A percentile compares a stretch with the other conserved stretches of the same genome.
Conservation (phyloP, 495 filamentous ascomycete species). For the Xylona heveae region DNA sequence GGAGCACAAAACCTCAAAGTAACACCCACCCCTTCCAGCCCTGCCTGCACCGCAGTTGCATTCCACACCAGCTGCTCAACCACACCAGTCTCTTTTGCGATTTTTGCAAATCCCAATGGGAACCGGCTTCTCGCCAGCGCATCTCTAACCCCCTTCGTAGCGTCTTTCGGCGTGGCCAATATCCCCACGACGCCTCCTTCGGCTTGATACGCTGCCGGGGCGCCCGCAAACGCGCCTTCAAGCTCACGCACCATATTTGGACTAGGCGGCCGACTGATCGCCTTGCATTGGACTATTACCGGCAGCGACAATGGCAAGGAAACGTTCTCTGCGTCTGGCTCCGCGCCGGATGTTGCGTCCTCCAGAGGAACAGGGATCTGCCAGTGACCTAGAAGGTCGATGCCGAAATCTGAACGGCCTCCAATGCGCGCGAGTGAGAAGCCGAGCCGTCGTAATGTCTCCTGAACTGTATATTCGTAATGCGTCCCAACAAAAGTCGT, state of each 20-base stretch:
- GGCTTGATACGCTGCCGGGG: conserved; percentile 45
- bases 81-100: conserved; percentile 20
- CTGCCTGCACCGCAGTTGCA: conserved; percentile 18
- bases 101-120: conserved; percentile 39
- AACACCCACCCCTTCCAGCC: conserved; percentile 9
- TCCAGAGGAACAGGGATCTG: conserved; percentile 25
- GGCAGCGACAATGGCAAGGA: conserved; percentile 17
- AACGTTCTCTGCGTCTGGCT: background rate
- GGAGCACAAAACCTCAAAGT: conserved; percentile 1
- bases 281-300: conserved; percentile 72
- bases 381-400: conserved; percentile 30
- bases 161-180: conserved; percentile 28
- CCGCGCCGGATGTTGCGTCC: background rate
- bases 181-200: conserved; percentile 38
- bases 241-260: conserved; percentile 63
- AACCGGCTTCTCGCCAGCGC: conserved; percentile 40
- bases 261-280: conserved; percentile 26
- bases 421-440: conserved; percentile 43
- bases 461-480: conserved; percentile 55
- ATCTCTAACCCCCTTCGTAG: conserved; percentile 38
- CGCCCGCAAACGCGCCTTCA: conserved; percentile 55
- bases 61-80: conserved; percentile 56
- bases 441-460: conserved; percentile 11
- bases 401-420: conserved; percentile 12
- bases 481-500: conserved; percentile 42